A percentile compares a stretch with the other conserved stretches of the same genome.
Conservation (phyloP, 2,329 filamentous ascomycete species). For the Ophiostoma pallidulum region DNA sequence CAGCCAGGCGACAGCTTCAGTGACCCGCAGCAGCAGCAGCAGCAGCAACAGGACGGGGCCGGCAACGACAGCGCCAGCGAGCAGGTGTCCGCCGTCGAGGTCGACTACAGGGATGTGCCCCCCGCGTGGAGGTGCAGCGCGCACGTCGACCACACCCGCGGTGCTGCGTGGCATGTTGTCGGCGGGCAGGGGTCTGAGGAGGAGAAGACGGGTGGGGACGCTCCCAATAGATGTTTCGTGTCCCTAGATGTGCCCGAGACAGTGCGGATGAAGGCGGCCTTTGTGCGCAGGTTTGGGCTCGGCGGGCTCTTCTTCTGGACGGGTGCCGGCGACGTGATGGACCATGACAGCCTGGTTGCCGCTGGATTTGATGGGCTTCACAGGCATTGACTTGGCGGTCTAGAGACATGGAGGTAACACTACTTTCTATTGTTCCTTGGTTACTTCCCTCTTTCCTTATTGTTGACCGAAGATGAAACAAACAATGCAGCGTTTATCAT, state of each 20-base stretch:
- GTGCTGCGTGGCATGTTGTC: slow-evolving; percentile 51
- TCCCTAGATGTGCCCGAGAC: slow-evolving; percentile 55
- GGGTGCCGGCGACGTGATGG: slow-evolving; percentile 48
- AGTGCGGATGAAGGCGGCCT: slow-evolving; percentile 51
- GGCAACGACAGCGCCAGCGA: slow-evolving; percentile 10
- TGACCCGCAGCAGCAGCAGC: too few species aligned
- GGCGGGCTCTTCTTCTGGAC: slow-evolving; percentile 63
- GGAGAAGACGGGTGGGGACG: too few species aligned
- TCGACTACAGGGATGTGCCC: slow-evolving; percentile 55
- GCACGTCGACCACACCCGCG: slow-evolving; percentile 18
- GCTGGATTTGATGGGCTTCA: slow-evolving; percentile 47
- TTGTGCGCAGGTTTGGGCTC: slow-evolving; percentile 43
- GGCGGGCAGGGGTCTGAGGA: slow-evolving; percentile 14
- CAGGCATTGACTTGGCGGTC: background rate
- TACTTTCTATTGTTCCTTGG: too few species aligned
- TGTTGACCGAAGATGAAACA: too few species aligned
- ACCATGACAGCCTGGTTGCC: slow-evolving; percentile 46
- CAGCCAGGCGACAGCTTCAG: slow-evolving; percentile 44
- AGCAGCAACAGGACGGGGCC: background rate
- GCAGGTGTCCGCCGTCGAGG: slow-evolving; percentile 33
- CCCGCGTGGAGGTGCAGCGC: slow-evolving; percentile 18
- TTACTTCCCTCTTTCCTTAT: too few species aligned
- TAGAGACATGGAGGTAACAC: too few species aligned
- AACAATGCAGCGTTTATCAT: too few species aligned
- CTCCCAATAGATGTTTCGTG: slow-evolving; percentile 39